A percentile compares a stretch with the other conserved stretches of the same genome.
Conservation (phyloP, 805 yeast species). For the Lipomyces yamadae region DNA sequence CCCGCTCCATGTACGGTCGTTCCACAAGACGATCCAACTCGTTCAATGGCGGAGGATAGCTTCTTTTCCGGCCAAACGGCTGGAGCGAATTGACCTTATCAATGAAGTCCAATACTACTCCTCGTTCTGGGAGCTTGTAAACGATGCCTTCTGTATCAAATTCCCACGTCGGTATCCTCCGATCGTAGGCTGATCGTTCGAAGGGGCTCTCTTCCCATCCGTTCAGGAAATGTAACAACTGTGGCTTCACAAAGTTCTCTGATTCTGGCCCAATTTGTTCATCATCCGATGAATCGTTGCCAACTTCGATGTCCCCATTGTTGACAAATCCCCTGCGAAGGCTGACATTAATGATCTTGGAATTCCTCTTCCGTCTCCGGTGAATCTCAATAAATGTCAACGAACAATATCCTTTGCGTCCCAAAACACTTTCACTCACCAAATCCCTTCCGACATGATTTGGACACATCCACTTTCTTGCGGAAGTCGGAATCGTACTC, state of each 20-base stretch:
- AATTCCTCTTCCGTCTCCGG: slow-evolving; percentile 53
- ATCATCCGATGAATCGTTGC: slow-evolving; percentile 50
- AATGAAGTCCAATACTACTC: slow-evolving; percentile 71
- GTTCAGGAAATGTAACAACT: slow-evolving; percentile 28
- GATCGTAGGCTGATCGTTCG: slow-evolving; percentile 15
- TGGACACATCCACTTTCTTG: slow-evolving; percentile 90
- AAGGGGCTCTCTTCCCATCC: slow-evolving; percentile 30
- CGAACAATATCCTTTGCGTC: neutral
- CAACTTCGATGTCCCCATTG: slow-evolving; percentile 64
- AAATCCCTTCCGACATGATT: slow-evolving; percentile 59
- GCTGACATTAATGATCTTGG: slow-evolving; percentile 59
- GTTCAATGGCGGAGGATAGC: slow-evolving; percentile 12
- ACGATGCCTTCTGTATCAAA: slow-evolving; percentile 53
- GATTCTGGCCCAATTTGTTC: slow-evolving; percentile 33
- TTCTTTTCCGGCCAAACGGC: slow-evolving; percentile 15
- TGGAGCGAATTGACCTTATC: slow-evolving; percentile 52
- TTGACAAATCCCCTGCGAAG: slow-evolving; percentile 57
- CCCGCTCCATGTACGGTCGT: slow-evolving; percentile 31
- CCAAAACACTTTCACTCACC: slow-evolving; percentile 11
- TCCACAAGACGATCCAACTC: slow-evolving; percentile 32
- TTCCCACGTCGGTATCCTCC: slow-evolving; percentile 40
- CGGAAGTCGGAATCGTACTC: slow-evolving; percentile 68
- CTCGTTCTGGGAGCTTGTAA: slow-evolving; percentile 69
- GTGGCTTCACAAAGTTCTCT: slow-evolving; percentile 29
- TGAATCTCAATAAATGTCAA: slow-evolving; percentile 45